These are phyloP conservation scores for Lepidium africanum DNA, from an alignment of 345 rosid species.

Conservation along the genomic window DNA sequence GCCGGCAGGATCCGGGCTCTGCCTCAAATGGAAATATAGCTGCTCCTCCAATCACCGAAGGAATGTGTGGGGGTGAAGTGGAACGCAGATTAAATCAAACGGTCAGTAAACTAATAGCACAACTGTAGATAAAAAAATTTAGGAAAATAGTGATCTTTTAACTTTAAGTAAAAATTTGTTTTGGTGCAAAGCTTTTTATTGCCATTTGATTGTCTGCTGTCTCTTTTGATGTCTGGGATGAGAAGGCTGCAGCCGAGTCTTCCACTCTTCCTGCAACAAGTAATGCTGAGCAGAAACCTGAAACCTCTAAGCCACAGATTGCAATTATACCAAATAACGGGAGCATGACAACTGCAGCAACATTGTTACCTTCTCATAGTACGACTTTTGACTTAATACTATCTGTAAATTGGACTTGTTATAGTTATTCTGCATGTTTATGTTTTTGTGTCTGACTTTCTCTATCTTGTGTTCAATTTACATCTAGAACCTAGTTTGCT, in stretches of 20 bases:
- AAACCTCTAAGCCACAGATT: slow-evolving; percentile 48
- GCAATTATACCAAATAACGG: slow-evolving; percentile 36
- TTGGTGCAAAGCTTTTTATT: neutral
- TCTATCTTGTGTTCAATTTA: slow-evolving; percentile 11
- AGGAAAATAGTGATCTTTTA: neutral
- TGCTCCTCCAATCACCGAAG: slow-evolving; percentile 57
- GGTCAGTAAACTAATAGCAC: slow-evolving; percentile 35
- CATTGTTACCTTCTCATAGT: slow-evolving; percentile 62
- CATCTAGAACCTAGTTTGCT: slow-evolving; percentile 76
- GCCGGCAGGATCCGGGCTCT: slow-evolving; percentile 62
- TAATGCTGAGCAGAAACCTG: slow-evolving; percentile 48
- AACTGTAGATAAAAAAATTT: neutral
- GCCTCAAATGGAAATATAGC: slow-evolving; percentile 54
- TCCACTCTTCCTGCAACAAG: slow-evolving; percentile 34
- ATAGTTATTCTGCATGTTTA: neutral
- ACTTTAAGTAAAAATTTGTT: neutral
- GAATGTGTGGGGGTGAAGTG: slow-evolving; percentile 73
- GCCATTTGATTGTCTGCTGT: neutral
- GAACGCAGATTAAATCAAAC: slow-evolving; percentile 54
- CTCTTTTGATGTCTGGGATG: slow-evolving; percentile 32
- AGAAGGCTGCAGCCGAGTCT: slow-evolving; percentile 40
- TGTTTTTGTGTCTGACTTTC: slow-evolving; percentile 4
- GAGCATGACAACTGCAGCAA: slow-evolving; percentile 36
- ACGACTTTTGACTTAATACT: slow-evolving; percentile 25
- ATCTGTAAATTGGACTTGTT: neutral